Base-by-base conservation (phyloP, 2,329 filamentous ascomycete species). In the Parastagonospora nodorum region DNA sequence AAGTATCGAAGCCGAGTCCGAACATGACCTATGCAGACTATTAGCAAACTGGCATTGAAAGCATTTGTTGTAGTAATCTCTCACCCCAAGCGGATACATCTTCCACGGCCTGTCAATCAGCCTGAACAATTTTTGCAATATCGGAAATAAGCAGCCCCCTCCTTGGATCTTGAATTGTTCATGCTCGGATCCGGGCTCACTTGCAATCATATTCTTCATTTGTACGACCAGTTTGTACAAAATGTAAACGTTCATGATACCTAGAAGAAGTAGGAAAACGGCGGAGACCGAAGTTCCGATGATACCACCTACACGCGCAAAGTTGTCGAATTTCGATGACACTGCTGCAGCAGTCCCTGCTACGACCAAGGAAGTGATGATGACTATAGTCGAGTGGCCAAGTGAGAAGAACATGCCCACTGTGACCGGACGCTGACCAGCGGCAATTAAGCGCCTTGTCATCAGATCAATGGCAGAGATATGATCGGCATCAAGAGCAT, bases 401-500 rank as follows among this genome's bases (percentile, higher is more conserved):
- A 97, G 82, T 0, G 89, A 93, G 78, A 99, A 97, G 72, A 90
- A 97, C 1, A 91, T 96, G 37, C 93, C 94, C 1, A 97, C 93
- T 0, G 92, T 93, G 9, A 95, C 92, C 2, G 93, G 92, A 1
- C 85, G 84, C 68, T 94, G 90, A 14, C 91, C 92, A 0, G 89
- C 84, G 0, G 92, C 92, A 32, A 97, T 85, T 19, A 97, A 84
- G 6, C 93, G 86, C 2, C 94, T 84, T 1, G 94, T 97, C 87
- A 95, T 96, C 32, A 97, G 83, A 74, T 97, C 93, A 65, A 97
- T 99, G 57, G 92, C 93, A 35, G 84, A 86, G 58, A 90, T 90
- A 69, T 97, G 94, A 74, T 97, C 93, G n/a, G 93, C 94, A 68
- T 97, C 94, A 38, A 97, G 84, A n/a, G 93, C 93, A 78, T 97